These are phyloP conservation scores for Sporisorium reilianum DNA, from an alignment of 1,284 basidiomycete species.

Conservation along the genomic window DNA sequence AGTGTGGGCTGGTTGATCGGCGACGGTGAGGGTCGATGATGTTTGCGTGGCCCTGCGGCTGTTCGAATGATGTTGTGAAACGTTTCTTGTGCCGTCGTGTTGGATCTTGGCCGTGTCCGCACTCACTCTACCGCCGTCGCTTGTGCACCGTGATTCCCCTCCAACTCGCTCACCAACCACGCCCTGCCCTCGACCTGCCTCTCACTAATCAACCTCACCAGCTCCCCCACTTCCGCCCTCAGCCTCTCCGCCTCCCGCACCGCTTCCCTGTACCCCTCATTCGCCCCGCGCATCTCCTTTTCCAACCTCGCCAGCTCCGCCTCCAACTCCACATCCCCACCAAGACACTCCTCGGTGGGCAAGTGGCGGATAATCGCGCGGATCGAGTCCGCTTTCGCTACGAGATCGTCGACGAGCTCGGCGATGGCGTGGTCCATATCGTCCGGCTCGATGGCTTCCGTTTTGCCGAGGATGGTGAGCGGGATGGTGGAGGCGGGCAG, in stretches of 20 bases:
- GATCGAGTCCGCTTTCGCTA: slow-evolving; percentile 46
- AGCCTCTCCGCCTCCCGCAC: slow-evolving; percentile 25
- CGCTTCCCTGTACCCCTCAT: slow-evolving; percentile 36
- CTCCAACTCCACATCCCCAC: slow-evolving; percentile 19
- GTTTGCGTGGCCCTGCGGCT: too few relatives aligned
- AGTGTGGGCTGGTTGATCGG: slow-evolving; percentile 53
- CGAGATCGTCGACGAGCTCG: slow-evolving; percentile 53
- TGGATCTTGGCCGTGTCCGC: too few relatives aligned
- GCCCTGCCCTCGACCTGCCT: slow-evolving; percentile 6
- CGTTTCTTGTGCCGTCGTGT: neutral
- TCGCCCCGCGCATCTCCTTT: slow-evolving; percentile 22
- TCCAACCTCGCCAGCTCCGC: slow-evolving; percentile 17
- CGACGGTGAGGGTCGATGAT: slow-evolving; percentile 24
- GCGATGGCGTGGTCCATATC: slow-evolving; percentile 39
- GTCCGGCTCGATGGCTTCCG: slow-evolving; percentile 34
- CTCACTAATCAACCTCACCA: slow-evolving; percentile 14
- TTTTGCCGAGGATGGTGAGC: slow-evolving; percentile 51
- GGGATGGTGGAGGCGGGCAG: slow-evolving; percentile 45
- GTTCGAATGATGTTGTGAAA: neutral
- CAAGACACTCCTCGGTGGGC: slow-evolving; percentile 13
- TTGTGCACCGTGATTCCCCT: neutral
- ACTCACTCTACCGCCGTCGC: neutral
- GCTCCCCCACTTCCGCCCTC: slow-evolving; percentile 21
- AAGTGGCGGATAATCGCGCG: slow-evolving; percentile 43
- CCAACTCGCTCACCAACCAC: slow-evolving; percentile 26